Percentiles rank a stretch among this genome's conserved stretches.
phyloP scores from a whole-genome alignment of 2,329 filamentous ascomycete species.

The Apiospora hydei region DNA sequence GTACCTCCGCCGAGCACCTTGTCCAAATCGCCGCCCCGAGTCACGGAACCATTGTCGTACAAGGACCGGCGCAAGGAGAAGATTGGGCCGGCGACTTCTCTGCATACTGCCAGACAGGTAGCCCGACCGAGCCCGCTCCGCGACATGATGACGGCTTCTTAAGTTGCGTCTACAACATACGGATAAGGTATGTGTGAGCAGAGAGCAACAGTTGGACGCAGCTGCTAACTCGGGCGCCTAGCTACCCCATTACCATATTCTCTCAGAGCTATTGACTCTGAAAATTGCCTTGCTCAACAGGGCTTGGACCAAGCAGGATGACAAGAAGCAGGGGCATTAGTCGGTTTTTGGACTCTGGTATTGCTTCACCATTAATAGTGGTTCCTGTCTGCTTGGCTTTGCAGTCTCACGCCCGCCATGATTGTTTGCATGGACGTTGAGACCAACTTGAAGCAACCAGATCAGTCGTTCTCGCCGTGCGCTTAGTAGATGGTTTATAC shows the following conservation, averaged over 20 bases:
- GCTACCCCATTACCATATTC: constrained; percentile 9
- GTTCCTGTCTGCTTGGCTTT: constrained; percentile 18
- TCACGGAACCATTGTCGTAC: constrained; percentile 43
- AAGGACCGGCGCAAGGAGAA: constrained; percentile 57
- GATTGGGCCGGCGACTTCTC: constrained; percentile 53
- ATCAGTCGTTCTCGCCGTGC: constrained; percentile 19
- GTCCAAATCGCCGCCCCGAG: constrained; percentile 34
- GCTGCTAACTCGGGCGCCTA: background rate
- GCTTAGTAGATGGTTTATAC: constrained; percentile 18
- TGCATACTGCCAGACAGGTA: constrained; percentile 56
- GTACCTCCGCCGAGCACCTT: constrained; percentile 49
- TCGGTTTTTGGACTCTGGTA: background rate
- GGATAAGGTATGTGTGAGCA: constrained; percentile 5
- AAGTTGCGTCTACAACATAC: constrained; percentile 6
- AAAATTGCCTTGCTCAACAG: background rate
- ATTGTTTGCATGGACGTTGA: constrained; percentile 10
- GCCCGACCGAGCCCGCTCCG: constrained; percentile 72
- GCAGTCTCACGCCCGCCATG: constrained; percentile 3
- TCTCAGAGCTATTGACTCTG: constrained; percentile 5
- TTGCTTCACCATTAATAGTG: constrained; percentile 14
- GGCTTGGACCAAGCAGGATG: constrained; percentile 13
- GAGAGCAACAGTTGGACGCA: background rate
- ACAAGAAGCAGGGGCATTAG: constrained; percentile 3
- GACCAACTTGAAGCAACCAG: constrained; percentile 11
- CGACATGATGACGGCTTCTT: constrained; percentile 65